Evolutionary conservation across 805 yeast species (phyloP), one percentile per base, ranked within the genome.

Genomic region (Priceomyces haplophilus): DNA sequence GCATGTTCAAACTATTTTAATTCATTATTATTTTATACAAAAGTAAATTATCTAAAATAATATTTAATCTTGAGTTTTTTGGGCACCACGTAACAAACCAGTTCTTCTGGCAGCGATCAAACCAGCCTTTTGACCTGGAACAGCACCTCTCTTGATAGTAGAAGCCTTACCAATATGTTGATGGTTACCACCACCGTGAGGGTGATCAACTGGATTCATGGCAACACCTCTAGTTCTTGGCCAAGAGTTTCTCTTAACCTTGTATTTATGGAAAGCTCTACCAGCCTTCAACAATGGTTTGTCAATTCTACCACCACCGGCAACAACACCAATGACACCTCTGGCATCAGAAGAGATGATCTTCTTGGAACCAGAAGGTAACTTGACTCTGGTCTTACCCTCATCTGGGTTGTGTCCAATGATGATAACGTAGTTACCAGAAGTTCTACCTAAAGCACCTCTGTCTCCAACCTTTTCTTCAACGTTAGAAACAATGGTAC

Each of bases 171-270:
- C 64, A 56, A 59, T 59, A 45, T 59, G 64, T 52, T 59, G 64
- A 60, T 63, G 68, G 67, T 63, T 63, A 91, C 99, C 99, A 91
- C 99, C 98, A 88, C 99, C 99, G 78, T 91, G 99, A 75, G 99
- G 99, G 83, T 91, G 99, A 76, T 91, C 99, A 75, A 91, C 99
- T 76, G 98, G 98, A 82, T 91, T 91, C 99, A 93, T 91, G 75
- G 99, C 99, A 73, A 91, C 98, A 91, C 98, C 99, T 83, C 98
- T 89, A 71, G 98, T 93, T 87, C 88, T 90, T 79, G 99, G 99
- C 98, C 98, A 93, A 59, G 96, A 88, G 96, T 93, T 89, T 82
- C 98, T 84, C 95, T 93, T 93, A 68, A 90, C 96, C 79, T 78
- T 90, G 93, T 85, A 90, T 83, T 91, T 91, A 90, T 91, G 97